Percentiles rank a stretch among this genome's conserved stretches.
phyloP scores from a whole-genome alignment of 805 yeast genomes.

The Jamesozyma spencerorum region DNA sequence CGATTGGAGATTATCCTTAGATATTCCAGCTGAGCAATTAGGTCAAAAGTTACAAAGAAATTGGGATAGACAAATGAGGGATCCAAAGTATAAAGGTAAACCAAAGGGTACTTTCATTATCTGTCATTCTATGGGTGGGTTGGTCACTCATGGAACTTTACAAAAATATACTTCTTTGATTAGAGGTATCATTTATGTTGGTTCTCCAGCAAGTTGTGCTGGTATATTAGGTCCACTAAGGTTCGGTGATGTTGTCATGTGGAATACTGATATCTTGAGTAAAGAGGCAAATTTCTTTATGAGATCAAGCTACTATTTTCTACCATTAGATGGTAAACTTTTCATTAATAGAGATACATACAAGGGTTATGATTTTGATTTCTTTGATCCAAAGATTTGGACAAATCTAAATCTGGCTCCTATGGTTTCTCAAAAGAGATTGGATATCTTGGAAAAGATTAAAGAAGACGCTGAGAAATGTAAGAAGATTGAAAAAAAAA shows the following conservation, averaged over 20 bases:
- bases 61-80: constrained; percentile 28
- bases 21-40: constrained; percentile 44
- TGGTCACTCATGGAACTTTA: constrained; percentile 73
- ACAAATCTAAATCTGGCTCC: constrained; percentile 67
- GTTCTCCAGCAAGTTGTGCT: constrained; percentile 75
- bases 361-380: constrained; percentile 57
- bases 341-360: constrained; percentile 56
- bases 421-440: constrained; percentile 39
- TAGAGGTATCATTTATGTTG: constrained; percentile 71
- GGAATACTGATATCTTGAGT: constrained; percentile 65
- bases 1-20: constrained; percentile 81
- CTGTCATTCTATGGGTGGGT: constrained; percentile 94
- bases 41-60: constrained; percentile 37
- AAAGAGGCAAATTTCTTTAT: constrained; percentile 79
- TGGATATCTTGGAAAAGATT: background rate
- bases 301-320: constrained; percentile 73
- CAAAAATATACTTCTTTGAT: constrained; percentile 57
- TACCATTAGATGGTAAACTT: constrained; percentile 68
- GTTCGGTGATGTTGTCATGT: constrained; percentile 69
- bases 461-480: background rate
- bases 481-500: constrained; percentile 5
- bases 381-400: constrained; percentile 76
- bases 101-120: constrained; percentile 59
- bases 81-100: constrained; percentile 3
- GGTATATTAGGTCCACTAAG: constrained; percentile 81